phyloP scores from a whole-genome alignment of 2,329 filamentous ascomycete genomes.

The Sarocladiaceae sp. region DNA sequence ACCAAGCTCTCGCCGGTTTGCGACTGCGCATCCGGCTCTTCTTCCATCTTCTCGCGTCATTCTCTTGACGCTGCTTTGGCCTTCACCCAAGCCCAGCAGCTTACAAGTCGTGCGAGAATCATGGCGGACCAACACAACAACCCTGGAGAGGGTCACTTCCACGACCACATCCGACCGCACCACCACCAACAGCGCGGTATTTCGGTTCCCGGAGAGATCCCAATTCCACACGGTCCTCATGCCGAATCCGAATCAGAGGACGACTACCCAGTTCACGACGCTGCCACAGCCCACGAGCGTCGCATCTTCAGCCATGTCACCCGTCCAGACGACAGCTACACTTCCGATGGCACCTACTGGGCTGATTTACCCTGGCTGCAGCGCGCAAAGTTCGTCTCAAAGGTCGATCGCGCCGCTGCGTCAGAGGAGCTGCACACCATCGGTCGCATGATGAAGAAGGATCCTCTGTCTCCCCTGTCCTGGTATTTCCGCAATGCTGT shows the following conservation, averaged over 20 bases:
- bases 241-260: slow-evolving; percentile 45
- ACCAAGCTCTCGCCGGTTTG: no score
- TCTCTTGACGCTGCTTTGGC: not conserved
- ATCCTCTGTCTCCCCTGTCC: slow-evolving; percentile 74
- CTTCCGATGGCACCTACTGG: slow-evolving; percentile 81
- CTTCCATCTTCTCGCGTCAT: no score
- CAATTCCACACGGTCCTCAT: slow-evolving; percentile 43
- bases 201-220: slow-evolving; percentile 42
- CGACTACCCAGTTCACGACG: slow-evolving; percentile 36
- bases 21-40: no score
- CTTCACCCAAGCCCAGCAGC: not conserved
- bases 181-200: slow-evolving; percentile 27
- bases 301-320: slow-evolving; percentile 72
- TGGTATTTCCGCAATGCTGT: slow-evolving; percentile 91
- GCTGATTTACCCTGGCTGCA: slow-evolving; percentile 70
- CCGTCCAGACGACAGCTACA: slow-evolving; percentile 84
- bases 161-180: slow-evolving; percentile 6
- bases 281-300: slow-evolving; percentile 43
- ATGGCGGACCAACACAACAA: slow-evolving; percentile 5
- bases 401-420: slow-evolving; percentile 66
- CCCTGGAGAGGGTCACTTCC: slow-evolving; percentile 7
- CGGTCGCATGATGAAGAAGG: slow-evolving; percentile 75
- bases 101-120: not conserved
- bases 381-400: slow-evolving; percentile 68
- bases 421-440: slow-evolving; percentile 60